Base-by-base conservation (phyloP, 306 rosid species). In the Begonia loranthoides region DNA sequence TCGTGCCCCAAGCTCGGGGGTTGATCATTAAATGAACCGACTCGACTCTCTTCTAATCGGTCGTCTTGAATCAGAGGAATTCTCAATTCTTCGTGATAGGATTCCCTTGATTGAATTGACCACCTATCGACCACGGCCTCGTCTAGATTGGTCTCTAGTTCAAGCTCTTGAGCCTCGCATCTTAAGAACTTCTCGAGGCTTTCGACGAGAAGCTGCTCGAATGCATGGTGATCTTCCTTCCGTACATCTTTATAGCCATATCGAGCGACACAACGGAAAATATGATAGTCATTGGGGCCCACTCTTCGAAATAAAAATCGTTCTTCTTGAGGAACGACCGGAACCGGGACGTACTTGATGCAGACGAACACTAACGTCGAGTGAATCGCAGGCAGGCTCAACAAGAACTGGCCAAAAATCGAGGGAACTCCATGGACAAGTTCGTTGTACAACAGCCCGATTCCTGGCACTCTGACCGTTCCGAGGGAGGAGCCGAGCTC, bases 401-500 rank as follows among this genome's bases (percentile, higher is more conserved):
- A 82, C 57, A 90, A 76, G 73, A 86, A 90, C 59, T 90, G 99
- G 14, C 84, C 78, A 13, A 90, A 83, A 63, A 90, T 72, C 60
- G 94, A 81, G 64, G 99, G 99, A 70, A 90, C 64, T 55, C 99
- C 99, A 15, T 86, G 87, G 67, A 90, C 99, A 69, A 90, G 99
- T 66, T 90, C 99, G 22, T 87, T 86, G 64, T 86, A 90, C 6
- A 90, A 66, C 76, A 90, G 66, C 52, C 99, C 99, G 39, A 90
- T 82, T 68, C 99, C 99, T 9, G 99, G 88, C 51, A 82, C 83
- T 74, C 97, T 75, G 24, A 90, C 92, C 3, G 95, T 85, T 67
- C 95, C 95, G 1, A 90, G 92, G 40, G 81, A 68, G 64, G 87
- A 82, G 58, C 95, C 92, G 16, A 90, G 87, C 41, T 90, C 94